Evolutionary conservation across 2,329 filamentous ascomycete genomes (phyloP).

Genomic region (Colletotrichum falcatum): DNA sequence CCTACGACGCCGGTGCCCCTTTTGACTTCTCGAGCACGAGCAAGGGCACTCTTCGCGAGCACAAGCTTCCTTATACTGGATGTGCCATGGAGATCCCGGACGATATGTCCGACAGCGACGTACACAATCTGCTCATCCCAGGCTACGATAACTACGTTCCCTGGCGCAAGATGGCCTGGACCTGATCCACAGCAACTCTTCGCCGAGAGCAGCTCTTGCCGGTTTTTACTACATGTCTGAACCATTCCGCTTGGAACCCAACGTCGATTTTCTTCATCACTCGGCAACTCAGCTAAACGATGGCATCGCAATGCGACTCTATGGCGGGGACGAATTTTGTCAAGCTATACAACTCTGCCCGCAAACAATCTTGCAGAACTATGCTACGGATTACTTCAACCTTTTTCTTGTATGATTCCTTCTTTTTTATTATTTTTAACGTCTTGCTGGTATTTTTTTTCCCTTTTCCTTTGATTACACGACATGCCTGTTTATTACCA

Average conservation of each 20-base stretch:
- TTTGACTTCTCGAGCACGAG: constrained; percentile 13
- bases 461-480: constrained; percentile 32
- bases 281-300: not conserved
- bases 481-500: not conserved
- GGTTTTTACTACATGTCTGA: constrained; percentile 19
- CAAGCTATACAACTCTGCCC: constrained; percentile 33
- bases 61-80: constrained; percentile 13
- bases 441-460: constrained; percentile 25
- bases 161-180: constrained; percentile 5
- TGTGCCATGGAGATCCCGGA: constrained; percentile 38
- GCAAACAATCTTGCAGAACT: constrained; percentile 29
- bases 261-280: not conserved
- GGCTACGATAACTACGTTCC: constrained; percentile 37
- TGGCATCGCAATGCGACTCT: not conserved
- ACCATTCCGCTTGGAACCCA: constrained; percentile 4
- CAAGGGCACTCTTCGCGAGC: not conserved
- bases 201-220: not conserved
- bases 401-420: constrained; percentile 38
- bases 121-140: constrained; percentile 36
- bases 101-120: constrained; percentile 33
- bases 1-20: not conserved
- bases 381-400: constrained; percentile 26
- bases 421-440: constrained; percentile 30
- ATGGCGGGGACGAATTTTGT: constrained; percentile 29
- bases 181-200: not conserved